Evolutionary conservation across 2,329 filamentous ascomycete genomes (phyloP).

Genomic region (Trichoderma hamatum): DNA sequence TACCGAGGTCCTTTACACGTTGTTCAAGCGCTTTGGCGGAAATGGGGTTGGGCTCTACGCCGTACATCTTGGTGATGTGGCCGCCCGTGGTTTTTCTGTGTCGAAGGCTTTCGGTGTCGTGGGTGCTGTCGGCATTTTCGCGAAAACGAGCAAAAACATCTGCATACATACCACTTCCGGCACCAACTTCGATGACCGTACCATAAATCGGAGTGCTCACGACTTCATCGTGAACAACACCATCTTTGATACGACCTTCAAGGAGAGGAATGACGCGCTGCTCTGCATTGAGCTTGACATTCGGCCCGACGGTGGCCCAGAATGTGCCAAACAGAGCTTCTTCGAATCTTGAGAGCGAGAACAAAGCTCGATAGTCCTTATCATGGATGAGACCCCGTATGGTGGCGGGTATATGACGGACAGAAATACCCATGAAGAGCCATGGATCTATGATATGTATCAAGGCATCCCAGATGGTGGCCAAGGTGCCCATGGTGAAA

Average conservation of each 20-base stretch:
- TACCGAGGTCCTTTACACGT: slow-evolving; percentile 53
- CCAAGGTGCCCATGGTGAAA: slow-evolving; percentile 34
- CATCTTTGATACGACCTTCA: slow-evolving; percentile 13
- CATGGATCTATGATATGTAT: slow-evolving; percentile 51
- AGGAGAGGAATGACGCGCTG: slow-evolving; percentile 41
- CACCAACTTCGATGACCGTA: slow-evolving; percentile 63
- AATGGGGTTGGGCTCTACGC: slow-evolving; percentile 64
- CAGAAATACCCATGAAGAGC: slow-evolving; percentile 54
- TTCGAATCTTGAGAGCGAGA: slow-evolving; percentile 47
- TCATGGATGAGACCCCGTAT: slow-evolving; percentile 47
- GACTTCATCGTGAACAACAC: slow-evolving; percentile 37
- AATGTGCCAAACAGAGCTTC: slow-evolving; percentile 63
- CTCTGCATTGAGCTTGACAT: slow-evolving; percentile 48
- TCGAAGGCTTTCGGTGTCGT: slow-evolving; percentile 26
- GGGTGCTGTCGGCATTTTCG: slow-evolving; percentile 22
- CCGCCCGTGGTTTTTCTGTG: slow-evolving; percentile 21
- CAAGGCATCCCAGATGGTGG: slow-evolving; percentile 35
- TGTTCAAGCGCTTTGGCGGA: slow-evolving; percentile 53
- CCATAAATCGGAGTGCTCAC: slow-evolving; percentile 49
- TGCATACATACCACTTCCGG: slow-evolving; percentile 64
- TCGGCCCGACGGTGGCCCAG: slow-evolving; percentile 59
- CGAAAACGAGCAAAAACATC: slow-evolving; percentile 50
- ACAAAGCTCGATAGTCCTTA: slow-evolving; percentile 42
- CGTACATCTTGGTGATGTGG: slow-evolving; percentile 56
- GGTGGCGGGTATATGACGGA: slow-evolving; percentile 55